Evolutionary conservation across 2,329 filamentous ascomycete genomes (phyloP).

Genomic region (Talaromyces rugulosus): DNA sequence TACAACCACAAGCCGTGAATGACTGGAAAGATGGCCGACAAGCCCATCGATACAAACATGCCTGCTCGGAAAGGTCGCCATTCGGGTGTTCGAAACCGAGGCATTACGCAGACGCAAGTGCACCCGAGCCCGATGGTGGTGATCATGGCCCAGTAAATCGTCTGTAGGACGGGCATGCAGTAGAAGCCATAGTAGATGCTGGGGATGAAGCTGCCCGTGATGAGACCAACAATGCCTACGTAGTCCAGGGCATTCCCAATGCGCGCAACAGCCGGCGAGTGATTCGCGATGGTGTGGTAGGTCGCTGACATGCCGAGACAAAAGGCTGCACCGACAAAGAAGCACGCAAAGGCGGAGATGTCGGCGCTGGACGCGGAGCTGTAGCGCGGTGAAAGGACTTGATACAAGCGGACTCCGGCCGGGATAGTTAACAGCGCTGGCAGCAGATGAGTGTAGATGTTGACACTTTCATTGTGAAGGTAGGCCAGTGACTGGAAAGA

Average conservation of each 20-base stretch:
- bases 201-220: constrained; percentile 87
- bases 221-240: constrained; percentile 84
- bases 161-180: constrained; percentile 62
- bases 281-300: constrained; percentile 81
- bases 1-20: constrained; percentile 68
- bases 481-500: constrained; percentile 58
- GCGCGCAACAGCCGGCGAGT: constrained; percentile 70
- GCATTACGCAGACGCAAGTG: constrained; percentile 69
- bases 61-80: constrained; percentile 80
- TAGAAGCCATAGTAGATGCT: constrained; percentile 84
- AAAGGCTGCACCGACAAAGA: constrained; percentile 68
- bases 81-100: constrained; percentile 75
- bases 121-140: constrained; percentile 72
- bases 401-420: constrained; percentile 52
- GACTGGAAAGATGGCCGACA: constrained; percentile 79
- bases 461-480: constrained; percentile 66
- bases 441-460: constrained; percentile 68
- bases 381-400: constrained; percentile 61
- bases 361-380: constrained; percentile 58
- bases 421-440: constrained; percentile 60
- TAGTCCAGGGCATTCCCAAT: constrained; percentile 95
- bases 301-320: constrained; percentile 79
- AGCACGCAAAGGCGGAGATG: constrained; percentile 69
- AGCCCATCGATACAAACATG: constrained; percentile 85
- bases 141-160: constrained; percentile 74